These are phyloP conservation scores for Ambrosiella xylebori DNA, from an alignment of 2,329 filamentous ascomycete genomes.

Conservation along the genomic window DNA sequence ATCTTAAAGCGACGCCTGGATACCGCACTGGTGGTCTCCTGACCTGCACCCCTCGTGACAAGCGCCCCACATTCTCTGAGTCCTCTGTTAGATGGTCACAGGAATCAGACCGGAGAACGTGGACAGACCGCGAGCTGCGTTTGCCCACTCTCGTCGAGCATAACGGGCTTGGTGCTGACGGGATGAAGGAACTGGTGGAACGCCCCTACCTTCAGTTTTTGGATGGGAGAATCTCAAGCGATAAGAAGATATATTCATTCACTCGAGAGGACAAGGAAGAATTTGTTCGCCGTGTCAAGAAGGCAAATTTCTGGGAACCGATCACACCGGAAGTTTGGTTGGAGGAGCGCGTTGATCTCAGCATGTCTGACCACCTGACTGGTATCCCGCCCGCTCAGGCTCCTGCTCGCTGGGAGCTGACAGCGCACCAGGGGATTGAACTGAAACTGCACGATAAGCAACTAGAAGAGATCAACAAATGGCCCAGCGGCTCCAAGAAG, in stretches of 20 bases:
- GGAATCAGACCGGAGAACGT: not conserved
- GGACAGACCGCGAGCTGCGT: not conserved
- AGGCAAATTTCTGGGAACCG: conserved; percentile 1
- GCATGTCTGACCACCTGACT: not conserved
- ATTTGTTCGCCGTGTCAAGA: conserved; percentile 1
- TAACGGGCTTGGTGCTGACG: not conserved
- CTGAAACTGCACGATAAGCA: not conserved
- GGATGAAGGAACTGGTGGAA: not conserved
- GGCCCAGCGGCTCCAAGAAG: conserved; percentile 2
- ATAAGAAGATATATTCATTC: not conserved
- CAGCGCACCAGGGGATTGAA: not conserved
- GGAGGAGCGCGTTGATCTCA: not conserved
- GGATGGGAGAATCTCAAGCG: not conserved
- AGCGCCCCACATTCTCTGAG: not conserved
- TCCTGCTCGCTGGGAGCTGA: conserved; percentile 1
- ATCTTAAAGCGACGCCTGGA: not conserved
- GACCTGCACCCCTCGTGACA: conserved; percentile 2
- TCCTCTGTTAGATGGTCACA: conserved; percentile 1
- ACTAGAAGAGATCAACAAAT: not conserved
- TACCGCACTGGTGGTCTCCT: conserved; percentile 2
- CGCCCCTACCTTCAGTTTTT: conserved; percentile 4
- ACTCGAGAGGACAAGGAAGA: not conserved
- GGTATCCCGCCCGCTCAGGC: not conserved
- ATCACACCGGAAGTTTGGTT: conserved; percentile 3
- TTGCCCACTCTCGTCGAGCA: not conserved